These are phyloP conservation scores for Debaryomyces prosopidis DNA, from an alignment of 805 yeast species.

Conservation along the genomic window DNA sequence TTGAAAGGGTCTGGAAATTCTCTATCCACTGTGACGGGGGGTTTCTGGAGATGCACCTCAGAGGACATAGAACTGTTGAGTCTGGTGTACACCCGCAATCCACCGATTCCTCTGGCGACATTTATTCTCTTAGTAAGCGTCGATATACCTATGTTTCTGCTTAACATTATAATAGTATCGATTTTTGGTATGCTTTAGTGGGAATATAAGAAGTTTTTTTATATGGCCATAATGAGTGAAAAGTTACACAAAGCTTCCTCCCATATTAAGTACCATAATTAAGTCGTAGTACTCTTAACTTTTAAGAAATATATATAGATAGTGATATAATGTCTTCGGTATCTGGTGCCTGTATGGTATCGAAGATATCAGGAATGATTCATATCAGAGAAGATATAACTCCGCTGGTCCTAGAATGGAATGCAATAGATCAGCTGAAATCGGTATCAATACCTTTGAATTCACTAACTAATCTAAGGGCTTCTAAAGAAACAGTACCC, in stretches of 20 bases:
- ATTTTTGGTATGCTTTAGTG: no score
- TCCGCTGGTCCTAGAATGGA: slow-evolving; percentile 44
- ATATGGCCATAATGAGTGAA: not conserved
- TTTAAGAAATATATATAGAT: not conserved
- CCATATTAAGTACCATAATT: no score
- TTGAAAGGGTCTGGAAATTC: slow-evolving; percentile 80
- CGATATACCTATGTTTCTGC: not conserved
- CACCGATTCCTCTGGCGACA: not conserved
- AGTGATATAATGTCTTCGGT: slow-evolving; percentile 19
- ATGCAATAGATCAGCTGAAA: slow-evolving; percentile 40
- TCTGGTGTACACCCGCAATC: not conserved
- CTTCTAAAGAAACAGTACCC: slow-evolving; percentile 65
- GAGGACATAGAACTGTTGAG: not conserved
- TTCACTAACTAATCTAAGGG: slow-evolving; percentile 52
- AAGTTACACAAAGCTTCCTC: slow-evolving; percentile 1
- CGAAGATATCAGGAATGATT: slow-evolving; percentile 42
- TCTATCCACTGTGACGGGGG: slow-evolving; percentile 53
- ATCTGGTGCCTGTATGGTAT: slow-evolving; percentile 45
- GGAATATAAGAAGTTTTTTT: no score
- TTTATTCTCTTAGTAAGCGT: not conserved
- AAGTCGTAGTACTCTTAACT: no score
- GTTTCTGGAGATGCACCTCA: not conserved
- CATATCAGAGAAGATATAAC: slow-evolving; percentile 41
- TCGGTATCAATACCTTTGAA: slow-evolving; percentile 35
- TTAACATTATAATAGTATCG: not conserved